A percentile compares a stretch with the other conserved stretches of the same genome.
Conservation (phyloP, 208 protist species). For the Trypanosoma grayi region DNA sequence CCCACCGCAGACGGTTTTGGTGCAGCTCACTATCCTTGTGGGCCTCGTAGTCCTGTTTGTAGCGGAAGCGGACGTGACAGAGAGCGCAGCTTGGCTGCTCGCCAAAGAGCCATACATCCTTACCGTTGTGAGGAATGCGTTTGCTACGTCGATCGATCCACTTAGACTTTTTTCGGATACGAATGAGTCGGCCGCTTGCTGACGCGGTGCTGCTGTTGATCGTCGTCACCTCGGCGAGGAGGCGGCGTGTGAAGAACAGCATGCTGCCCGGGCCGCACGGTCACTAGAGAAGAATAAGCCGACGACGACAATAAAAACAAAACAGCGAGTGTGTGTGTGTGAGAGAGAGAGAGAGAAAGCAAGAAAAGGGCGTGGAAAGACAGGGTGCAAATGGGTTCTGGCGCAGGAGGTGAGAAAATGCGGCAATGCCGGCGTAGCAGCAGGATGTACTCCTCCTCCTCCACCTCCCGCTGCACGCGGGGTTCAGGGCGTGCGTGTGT, state of each 20-base stretch:
- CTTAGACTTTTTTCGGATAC: slow-evolving; percentile 87
- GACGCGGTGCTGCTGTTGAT: slow-evolving; percentile 77
- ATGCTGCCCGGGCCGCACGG: too few species aligned
- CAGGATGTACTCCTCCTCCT: too few species aligned
- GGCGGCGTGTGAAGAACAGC: slow-evolving; percentile 32
- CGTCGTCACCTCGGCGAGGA: slow-evolving; percentile 66
- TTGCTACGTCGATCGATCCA: slow-evolving; percentile 87
- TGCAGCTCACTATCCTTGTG: slow-evolving; percentile 91
- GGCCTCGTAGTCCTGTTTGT: slow-evolving; percentile 89
- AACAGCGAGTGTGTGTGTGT: too few species aligned
- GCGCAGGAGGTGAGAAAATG: too few species aligned
- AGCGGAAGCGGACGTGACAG: slow-evolving; percentile 87
- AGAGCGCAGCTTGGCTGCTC: slow-evolving; percentile 87
- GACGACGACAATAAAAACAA: too few species aligned
- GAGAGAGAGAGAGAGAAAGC: too few species aligned
- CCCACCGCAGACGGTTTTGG: slow-evolving; percentile 79
- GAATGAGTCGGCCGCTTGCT: slow-evolving; percentile 76
- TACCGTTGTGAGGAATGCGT: slow-evolving; percentile 81
- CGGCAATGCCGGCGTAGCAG: too few species aligned
- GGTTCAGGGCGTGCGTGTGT: too few species aligned
- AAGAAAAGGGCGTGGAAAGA: too few species aligned
- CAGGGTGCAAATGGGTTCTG: too few species aligned
- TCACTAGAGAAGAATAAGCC: too few species aligned
- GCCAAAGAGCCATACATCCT: slow-evolving; percentile 82
- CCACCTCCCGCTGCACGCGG: too few species aligned